Percentiles rank a stretch among this genome's conserved stretches.
Evolutionary conservation across 495 filamentous ascomycete genomes (phyloP).

Genomic region (Jackrogersella multiformis): DNA sequence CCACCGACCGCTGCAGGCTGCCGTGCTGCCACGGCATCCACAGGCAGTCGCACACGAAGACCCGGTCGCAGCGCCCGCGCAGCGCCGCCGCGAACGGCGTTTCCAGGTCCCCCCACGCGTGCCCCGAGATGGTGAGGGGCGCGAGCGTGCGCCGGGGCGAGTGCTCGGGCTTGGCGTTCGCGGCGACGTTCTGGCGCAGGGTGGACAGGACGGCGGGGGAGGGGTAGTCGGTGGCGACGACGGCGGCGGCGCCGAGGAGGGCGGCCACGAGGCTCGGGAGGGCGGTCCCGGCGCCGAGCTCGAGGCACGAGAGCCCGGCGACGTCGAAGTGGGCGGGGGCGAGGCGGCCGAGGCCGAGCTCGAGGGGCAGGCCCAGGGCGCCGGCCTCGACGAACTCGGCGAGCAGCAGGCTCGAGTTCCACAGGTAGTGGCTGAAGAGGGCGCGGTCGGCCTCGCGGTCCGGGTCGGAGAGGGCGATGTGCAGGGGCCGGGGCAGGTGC

Average conservation of each 20-base stretch:
- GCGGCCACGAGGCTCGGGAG: slow-evolving; percentile 74
- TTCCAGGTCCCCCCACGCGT: slow-evolving; percentile 75
- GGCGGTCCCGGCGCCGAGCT: slow-evolving; percentile 74
- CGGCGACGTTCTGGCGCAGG: slow-evolving; percentile 67
- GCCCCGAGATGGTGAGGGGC: slow-evolving; percentile 64
- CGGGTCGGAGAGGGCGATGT: slow-evolving; percentile 65
- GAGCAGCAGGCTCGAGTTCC: slow-evolving; percentile 81
- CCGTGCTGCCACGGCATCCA: slow-evolving; percentile 86
- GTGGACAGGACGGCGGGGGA: slow-evolving; percentile 67
- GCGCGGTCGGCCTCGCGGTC: slow-evolving; percentile 63
- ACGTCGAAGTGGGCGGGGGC: slow-evolving; percentile 45
- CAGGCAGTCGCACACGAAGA: slow-evolving; percentile 83
- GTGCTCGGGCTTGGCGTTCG: slow-evolving; percentile 30
- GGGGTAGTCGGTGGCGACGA: slow-evolving; percentile 83
- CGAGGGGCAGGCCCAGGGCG: slow-evolving; percentile 40
- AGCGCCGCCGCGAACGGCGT: slow-evolving; percentile 63
- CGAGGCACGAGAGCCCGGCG: slow-evolving; percentile 52
- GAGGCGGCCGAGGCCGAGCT: slow-evolving; percentile 3
- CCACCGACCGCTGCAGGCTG: slow-evolving; percentile 74
- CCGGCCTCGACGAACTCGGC: slow-evolving; percentile 72
- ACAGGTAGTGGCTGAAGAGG: slow-evolving; percentile 85
- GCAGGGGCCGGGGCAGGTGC: slow-evolving; percentile 54
- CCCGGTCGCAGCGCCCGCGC: slow-evolving; percentile 66
- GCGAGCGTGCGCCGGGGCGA: slow-evolving; percentile 34
- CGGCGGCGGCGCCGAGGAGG: slow-evolving; percentile 68